Base-by-base conservation (phyloP, 805 yeast species). In the Peterozyma toletana region DNA sequence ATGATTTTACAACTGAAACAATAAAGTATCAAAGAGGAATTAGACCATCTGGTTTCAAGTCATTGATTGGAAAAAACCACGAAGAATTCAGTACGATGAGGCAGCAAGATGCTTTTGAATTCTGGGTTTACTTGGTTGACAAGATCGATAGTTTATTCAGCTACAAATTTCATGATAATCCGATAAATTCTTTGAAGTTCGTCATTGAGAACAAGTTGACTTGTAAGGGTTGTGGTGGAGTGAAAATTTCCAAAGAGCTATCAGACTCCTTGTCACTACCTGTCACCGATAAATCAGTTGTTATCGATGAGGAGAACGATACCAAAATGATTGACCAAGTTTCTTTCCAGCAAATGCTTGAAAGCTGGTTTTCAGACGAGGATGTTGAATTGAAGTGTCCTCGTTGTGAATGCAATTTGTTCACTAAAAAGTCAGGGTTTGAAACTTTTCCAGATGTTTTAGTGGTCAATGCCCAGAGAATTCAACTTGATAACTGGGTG, bases 41-140 rank as follows among this genome's bases (percentile, higher is more conserved):
- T 15, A 75, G 78, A 42, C 96, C 96, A 0, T 67, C 77, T 1
- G 71, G 83, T 39, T 81, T 93, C 62, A 91, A 91, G 59, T 67
- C 77, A 9, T 65, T 88, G 21, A 69, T 93, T 42, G 96, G 96
- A 3, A 73, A 74, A 41, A 77, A 78, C 33, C 95, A 93, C 59
- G 70, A 70, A 14, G 99, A 93, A 55, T 93, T 93, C 53, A 71
- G 81, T 38, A 81, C 96, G 0, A 86, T 82, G 72, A 78, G 80
- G 52, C 99, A 93, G 58, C 99, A 93, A 60, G 99, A 93, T 66
- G 93, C 98, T 0, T 85, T 81, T 67, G 99, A 93, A 60, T 93
- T 89, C 57, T 75, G 89, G 62, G 63, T 77, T 5, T 84, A 80
- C 57, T 60, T 91, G 9, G 55, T 81, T 29, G 84, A 82, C 44